These are phyloP conservation scores for Colletotrichum sp. DNA, from an alignment of 2,329 filamentous ascomycete genomes.

Conservation along the genomic window DNA sequence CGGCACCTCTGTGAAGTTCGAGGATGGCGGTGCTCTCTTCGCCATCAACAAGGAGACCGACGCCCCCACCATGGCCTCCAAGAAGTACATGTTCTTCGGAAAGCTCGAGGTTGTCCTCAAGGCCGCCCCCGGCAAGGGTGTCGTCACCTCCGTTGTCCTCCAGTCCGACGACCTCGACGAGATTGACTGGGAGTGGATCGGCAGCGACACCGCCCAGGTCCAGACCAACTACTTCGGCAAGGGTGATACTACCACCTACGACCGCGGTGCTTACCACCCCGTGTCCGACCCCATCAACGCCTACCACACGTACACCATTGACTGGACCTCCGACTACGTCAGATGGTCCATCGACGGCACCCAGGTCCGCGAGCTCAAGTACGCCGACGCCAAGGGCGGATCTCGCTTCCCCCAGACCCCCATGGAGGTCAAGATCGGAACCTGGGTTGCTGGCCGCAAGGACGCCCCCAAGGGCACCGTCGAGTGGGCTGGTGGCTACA, in stretches of 20 bases:
- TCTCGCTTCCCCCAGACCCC: constrained; percentile 74
- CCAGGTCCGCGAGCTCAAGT: constrained; percentile 67
- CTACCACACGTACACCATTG: constrained; percentile 70
- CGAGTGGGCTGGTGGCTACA: constrained; percentile 67
- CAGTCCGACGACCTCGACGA: constrained; percentile 92
- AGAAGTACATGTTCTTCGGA: constrained; percentile 98
- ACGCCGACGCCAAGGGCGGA: constrained; percentile 63
- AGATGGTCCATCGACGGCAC: constrained; percentile 70
- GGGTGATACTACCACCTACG: constrained; percentile 72
- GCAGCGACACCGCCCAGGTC: constrained; percentile 73
- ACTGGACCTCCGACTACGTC: constrained; percentile 70
- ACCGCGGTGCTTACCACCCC: constrained; percentile 69
- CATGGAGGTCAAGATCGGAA: constrained; percentile 73
- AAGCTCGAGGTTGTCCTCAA: constrained; percentile 80
- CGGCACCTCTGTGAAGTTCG: constrained; percentile 55
- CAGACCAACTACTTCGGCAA: constrained; percentile 89
- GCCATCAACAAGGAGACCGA: constrained; percentile 72
- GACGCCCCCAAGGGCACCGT: constrained; percentile 74
- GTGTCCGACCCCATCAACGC: constrained; percentile 59
- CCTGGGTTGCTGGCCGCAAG: constrained; percentile 66
- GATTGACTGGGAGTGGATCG: constrained; percentile 97
- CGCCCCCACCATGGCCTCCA: constrained; percentile 73
- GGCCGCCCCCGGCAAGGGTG: constrained; percentile 79
- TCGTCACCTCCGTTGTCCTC: constrained; percentile 88
- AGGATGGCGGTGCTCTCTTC: constrained; percentile 55